Conservation (phyloP, 495 filamentous ascomycete genomes). For the Thozetella sp. region DNA sequence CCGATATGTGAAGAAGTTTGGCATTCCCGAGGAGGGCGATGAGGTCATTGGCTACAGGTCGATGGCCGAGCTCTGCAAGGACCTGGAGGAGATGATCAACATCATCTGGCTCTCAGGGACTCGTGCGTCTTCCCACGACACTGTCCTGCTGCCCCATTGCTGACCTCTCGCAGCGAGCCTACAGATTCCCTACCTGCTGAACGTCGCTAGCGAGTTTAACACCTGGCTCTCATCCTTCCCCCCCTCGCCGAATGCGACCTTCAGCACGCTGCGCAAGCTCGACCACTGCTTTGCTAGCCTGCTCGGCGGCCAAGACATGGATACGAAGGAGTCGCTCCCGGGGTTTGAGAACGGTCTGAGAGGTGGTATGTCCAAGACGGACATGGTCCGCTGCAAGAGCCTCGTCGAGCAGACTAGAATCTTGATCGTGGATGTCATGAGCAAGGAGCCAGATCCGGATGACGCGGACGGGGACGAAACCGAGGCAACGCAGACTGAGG, state of each 20-base stretch:
- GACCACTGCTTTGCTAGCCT: constrained; percentile 77
- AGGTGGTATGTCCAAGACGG: constrained; percentile 60
- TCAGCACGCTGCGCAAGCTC: constrained; percentile 71
- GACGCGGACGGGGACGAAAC: constrained; percentile 36
- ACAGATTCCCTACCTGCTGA: constrained; percentile 82
- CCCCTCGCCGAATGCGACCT: constrained; percentile 64
- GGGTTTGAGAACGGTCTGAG: constrained; percentile 63
- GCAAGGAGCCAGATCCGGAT: constrained; percentile 31
- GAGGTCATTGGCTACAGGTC: constrained; percentile 65
- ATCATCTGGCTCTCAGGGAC: constrained; percentile 83
- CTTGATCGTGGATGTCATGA: constrained; percentile 64
- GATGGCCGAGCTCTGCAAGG: constrained; percentile 68
- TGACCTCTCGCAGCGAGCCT: constrained; percentile 59
- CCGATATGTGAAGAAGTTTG: constrained; percentile 75
- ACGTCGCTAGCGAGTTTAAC: constrained; percentile 68
- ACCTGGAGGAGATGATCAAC: constrained; percentile 72
- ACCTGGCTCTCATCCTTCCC: constrained; percentile 68
- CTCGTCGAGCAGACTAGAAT: constrained; percentile 72
- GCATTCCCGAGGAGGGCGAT: constrained; percentile 50
- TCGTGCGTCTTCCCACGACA: too few species aligned
- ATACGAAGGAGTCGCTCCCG: constrained; percentile 64
- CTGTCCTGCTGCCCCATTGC: neutral
- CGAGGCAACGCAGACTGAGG: constrained; percentile 28
- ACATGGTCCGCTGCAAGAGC: constrained; percentile 82
- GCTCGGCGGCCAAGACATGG: constrained; percentile 64